A percentile compares a stretch with the other conserved stretches of the same genome.
These are phyloP conservation scores for Moricandia moricandioides DNA, from an alignment of 345 rosid species.

Conservation along the genomic window DNA sequence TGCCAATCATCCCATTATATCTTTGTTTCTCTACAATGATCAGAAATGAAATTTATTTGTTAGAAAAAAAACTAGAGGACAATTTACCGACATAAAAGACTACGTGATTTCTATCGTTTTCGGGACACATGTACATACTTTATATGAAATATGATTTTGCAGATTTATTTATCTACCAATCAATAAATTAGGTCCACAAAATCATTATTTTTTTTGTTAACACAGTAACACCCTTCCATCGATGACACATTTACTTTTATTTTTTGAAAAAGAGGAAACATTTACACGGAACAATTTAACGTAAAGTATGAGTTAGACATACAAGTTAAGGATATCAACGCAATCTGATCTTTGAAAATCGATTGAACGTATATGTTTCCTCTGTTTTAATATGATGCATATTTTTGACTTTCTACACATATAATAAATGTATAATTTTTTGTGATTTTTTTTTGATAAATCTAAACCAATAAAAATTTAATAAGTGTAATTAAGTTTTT, in stretches of 20 bases:
- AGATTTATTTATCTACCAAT: background rate
- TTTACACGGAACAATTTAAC: conserved; percentile 23
- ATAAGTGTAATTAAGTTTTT: no score
- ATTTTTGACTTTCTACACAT: no score
- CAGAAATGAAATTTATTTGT: background rate
- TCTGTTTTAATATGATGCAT: no score
- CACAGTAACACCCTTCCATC: background rate
- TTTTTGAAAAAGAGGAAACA: background rate
- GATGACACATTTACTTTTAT: background rate
- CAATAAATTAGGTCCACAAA: conserved; percentile 25
- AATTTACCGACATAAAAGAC: background rate
- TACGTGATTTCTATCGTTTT: background rate
- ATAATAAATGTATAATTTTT: no score
- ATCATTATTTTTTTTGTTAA: conserved; percentile 6
- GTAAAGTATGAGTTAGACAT: conserved; percentile 12
- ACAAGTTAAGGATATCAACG: conserved; percentile 9
- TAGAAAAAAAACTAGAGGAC: background rate
- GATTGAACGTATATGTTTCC: background rate
- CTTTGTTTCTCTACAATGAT: background rate
- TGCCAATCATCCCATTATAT: background rate
- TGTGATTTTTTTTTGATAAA: no score
- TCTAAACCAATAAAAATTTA: no score
- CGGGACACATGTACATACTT: background rate
- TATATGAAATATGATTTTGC: background rate
- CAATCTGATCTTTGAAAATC: background rate